phyloP scores from a whole-genome alignment of 768 basidiomycete genomes.

The Galerina sulciceps region DNA sequence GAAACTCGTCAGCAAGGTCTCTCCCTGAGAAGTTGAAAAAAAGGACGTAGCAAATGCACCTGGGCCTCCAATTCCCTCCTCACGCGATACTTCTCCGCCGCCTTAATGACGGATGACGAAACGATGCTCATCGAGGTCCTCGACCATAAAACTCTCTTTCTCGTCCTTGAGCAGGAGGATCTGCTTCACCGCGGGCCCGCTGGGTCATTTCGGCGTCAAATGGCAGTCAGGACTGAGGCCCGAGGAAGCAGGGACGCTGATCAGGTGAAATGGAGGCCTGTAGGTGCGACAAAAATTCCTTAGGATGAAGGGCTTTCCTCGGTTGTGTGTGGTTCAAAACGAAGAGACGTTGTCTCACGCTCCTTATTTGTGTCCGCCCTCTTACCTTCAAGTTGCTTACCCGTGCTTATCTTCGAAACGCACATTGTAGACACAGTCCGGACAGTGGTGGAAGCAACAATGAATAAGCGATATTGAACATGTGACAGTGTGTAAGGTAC shows the following conservation, averaged over 20 bases:
- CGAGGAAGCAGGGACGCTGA: conserved; percentile 30
- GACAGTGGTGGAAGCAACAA: too few relatives aligned
- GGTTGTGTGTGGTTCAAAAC: too few relatives aligned
- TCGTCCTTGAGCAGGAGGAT: conserved; percentile 85
- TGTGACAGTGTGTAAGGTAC: too few relatives aligned
- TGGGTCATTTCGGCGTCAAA: conserved; percentile 28
- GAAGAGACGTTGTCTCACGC: too few relatives aligned
- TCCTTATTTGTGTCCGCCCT: too few relatives aligned
- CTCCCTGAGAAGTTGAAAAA: too few relatives aligned
- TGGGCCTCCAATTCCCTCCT: conserved; percentile 74
- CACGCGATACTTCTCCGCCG: conserved; percentile 79
- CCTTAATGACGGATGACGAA: conserved; percentile 83
- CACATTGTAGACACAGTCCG: too few relatives aligned
- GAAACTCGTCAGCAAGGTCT: conserved; percentile 5
- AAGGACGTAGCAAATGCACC: conserved; percentile 57
- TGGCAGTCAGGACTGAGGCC: background rate
- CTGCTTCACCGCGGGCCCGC: conserved; percentile 90
- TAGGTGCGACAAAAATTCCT: background rate
- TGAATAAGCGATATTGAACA: too few relatives aligned
- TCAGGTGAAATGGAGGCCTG: conserved; percentile 75
- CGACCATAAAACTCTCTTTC: conserved; percentile 79
- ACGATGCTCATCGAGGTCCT: conserved; percentile 85
- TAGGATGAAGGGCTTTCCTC: too few relatives aligned
- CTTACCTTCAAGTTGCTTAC: too few relatives aligned
- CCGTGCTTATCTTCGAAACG: too few relatives aligned